Conservation (phyloP, 176 grass and related monocot genomes). For the Themeda triandra region DNA sequence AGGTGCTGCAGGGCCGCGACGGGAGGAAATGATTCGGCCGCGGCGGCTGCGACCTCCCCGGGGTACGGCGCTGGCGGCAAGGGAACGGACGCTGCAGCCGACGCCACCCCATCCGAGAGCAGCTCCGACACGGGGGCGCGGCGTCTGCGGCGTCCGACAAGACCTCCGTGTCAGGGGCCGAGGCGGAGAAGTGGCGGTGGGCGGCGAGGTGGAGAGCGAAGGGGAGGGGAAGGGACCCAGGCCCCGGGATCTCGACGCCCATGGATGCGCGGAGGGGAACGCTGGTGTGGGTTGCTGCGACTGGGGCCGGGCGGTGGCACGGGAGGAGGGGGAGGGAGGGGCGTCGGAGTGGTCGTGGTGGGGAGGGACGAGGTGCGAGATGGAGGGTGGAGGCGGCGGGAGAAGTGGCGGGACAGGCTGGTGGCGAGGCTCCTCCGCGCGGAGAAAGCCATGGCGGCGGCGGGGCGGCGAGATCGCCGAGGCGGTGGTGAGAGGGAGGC, state of each 20-base stretch:
- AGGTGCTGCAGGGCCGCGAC: conserved; percentile 69
- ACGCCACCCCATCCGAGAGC: conserved; percentile 27
- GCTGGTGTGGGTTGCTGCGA: neutral
- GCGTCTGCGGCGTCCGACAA: conserved; percentile 27
- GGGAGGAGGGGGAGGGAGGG: conserved; percentile 14
- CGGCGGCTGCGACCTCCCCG: conserved; percentile 76
- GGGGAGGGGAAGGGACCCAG: neutral
- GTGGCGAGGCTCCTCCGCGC: conserved; percentile 44
- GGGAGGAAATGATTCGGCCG: conserved; percentile 52
- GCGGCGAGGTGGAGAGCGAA: conserved; percentile 30
- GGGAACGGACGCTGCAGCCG: conserved; percentile 4
- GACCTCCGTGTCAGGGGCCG: conserved; percentile 1
- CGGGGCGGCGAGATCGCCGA: conserved; percentile 13
- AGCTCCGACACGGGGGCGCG: neutral
- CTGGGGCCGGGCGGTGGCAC: neutral
- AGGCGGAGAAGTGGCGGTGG: conserved; percentile 14
- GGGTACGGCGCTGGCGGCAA: conserved; percentile 39
- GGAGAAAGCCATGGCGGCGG: conserved; percentile 49
- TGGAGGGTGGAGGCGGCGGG: conserved; percentile 31
- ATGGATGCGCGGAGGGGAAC: neutral
- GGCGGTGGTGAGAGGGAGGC: neutral
- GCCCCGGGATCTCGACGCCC: neutral
- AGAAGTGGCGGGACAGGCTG: conserved; percentile 35
- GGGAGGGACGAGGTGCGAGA: conserved; percentile 40
- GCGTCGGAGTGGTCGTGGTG: conserved; percentile 18